Base-by-base conservation (phyloP, 2,329 filamentous ascomycete species). In the Neofusicoccum cordaticola region DNA sequence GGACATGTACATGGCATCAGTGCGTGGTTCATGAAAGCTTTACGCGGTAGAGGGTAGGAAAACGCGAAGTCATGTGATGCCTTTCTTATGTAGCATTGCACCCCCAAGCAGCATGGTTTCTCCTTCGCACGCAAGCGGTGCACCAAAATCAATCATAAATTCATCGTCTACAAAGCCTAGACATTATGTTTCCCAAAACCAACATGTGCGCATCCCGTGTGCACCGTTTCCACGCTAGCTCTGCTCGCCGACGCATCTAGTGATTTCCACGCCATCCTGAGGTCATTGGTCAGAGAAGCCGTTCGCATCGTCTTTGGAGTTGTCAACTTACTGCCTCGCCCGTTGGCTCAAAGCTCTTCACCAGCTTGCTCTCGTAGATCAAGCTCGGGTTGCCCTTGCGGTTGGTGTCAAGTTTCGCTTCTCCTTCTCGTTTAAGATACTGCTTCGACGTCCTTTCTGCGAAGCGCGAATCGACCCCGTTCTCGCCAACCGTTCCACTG, bases 261-360 rank as follows among this genome's bases (percentile, higher is more conserved):
- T 88, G 57, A 90, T 84, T 71, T 90, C 88, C n/a, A 90, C 77
- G 3, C 84, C 88, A 69, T 90, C 88, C 87, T 89, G 61, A 5
- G 19, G 7, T 27, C 9, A 53, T 53, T 71, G 57, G 70, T 67
- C 52, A 56, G 4, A 9, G 3, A 4, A 15, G 31, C 7, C 3
- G 11, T 12, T 19, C 22, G 19, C 12, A 7, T 31, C 6, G 27
- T 11, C 6, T 4, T n/a, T 27, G n/a, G 42, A 22, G 37, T 37
- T 7, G 5, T 11, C 67, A 45, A 79, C 86, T 80, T 78, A 89
- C 87, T 39, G 86, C 86, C 34, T 85, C 83, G 4, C 88, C 88
- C 7, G 86, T 88, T 0, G 89, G 88, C 74, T 90, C 88, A 74
- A 85, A 90, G 71, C 88, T 89, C 66, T 89, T 78, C 22, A 86